A percentile compares a stretch with the other conserved stretches of the same genome.
phyloP scores from a whole-genome alignment of 331 rosid genomes.

The Telfairia occidentalis region DNA sequence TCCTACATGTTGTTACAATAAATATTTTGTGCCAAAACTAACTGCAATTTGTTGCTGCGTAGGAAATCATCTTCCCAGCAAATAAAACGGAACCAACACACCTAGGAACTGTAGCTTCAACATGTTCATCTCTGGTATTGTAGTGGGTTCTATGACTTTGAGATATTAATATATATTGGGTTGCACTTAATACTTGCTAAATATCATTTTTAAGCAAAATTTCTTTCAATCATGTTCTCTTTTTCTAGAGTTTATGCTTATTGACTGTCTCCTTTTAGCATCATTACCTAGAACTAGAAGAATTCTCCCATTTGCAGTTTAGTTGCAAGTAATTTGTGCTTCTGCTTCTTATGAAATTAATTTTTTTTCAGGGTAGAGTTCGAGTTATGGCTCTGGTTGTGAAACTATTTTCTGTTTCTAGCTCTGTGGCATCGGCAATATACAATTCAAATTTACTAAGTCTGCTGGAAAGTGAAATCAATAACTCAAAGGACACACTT shows the following conservation, averaged over 20 bases:
- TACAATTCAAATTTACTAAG: constrained; percentile 51
- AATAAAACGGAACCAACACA: constrained; percentile 43
- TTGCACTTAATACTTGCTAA: not conserved
- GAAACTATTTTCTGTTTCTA: constrained; percentile 75
- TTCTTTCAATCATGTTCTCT: not conserved
- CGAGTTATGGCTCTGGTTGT: constrained; percentile 79
- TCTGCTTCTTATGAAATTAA: constrained; percentile 7
- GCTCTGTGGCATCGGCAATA: constrained; percentile 50
- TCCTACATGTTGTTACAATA: constrained; percentile 4
- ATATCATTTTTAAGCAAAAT: not conserved
- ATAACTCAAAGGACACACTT: constrained; percentile 56
- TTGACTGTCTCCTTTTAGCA: not conserved
- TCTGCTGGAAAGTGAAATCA: constrained; percentile 66
- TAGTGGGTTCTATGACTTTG: constrained; percentile 3
- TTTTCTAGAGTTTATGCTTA: not conserved
- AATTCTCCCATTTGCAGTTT: not conserved
- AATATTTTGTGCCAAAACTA: not conserved
- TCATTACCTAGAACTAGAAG: not conserved
- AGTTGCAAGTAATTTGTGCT: constrained; percentile 14
- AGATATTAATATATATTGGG: not conserved
- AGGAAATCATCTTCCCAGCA: constrained; percentile 69
- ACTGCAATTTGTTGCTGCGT: constrained; percentile 18
- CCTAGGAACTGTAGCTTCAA: constrained; percentile 44
- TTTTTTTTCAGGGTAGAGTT: constrained; percentile 57
- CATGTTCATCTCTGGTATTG: constrained; percentile 70